Conservation (phyloP, 1,284 basidiomycete species). For the Trichosporon sp. region DNA sequence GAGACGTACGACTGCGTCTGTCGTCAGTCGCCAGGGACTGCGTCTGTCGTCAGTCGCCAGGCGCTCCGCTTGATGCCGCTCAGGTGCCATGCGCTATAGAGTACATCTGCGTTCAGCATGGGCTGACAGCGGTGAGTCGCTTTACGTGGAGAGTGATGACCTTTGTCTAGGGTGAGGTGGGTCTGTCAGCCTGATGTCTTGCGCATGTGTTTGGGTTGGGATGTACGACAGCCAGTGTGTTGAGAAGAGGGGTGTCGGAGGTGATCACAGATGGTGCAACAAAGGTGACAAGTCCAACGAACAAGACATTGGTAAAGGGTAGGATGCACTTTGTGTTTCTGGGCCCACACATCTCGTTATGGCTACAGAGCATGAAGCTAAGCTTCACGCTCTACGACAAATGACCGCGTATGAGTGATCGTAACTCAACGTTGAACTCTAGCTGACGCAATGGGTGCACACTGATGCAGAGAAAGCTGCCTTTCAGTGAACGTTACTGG, state of each 20-base stretch:
- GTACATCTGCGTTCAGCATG: too few species aligned
- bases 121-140: too few species aligned
- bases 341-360: slow-evolving; percentile 5
- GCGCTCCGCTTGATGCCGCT: neutral
- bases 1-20: neutral
- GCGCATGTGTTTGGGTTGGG: neutral
- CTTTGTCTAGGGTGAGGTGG: neutral
- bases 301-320: neutral
- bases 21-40: too few species aligned
- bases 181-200: neutral
- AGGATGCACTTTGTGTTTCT: neutral
- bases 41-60: neutral
- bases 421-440: neutral
- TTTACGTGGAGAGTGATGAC: neutral
- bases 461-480: neutral
- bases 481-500: neutral
- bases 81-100: neutral
- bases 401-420: slow-evolving; percentile 3
- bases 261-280: neutral
- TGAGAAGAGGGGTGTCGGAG: neutral
- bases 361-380: slow-evolving; percentile 13
- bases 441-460: neutral
- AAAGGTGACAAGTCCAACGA: neutral
- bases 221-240: neutral
- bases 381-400: slow-evolving; percentile 9